Base-by-base conservation (phyloP, 352 stramenopile species). In the Phytopythium kandeliae region DNA sequence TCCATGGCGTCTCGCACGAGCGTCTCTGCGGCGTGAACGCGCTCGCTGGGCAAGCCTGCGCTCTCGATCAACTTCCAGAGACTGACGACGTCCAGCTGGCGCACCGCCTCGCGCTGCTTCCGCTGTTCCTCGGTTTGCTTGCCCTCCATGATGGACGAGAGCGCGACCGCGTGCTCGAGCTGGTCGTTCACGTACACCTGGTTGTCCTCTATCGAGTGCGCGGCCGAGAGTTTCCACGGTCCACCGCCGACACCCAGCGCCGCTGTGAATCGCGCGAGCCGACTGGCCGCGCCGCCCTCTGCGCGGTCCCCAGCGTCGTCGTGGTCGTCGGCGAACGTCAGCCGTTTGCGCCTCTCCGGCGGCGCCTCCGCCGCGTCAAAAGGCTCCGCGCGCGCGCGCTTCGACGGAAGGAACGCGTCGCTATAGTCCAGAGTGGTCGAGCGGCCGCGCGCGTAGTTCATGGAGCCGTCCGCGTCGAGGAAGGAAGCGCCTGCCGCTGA, bases 141-240 rank as follows among this genome's bases (percentile, higher is more conserved):
- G 8, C 26, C 2, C 47, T 61, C 25, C 40, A 42, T 16, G 43
- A 37, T 22, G 43, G 54, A 58, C 3, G 66, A 71, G 12, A 73
- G 40, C 26, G 59, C 65, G 21, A 62, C 65, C 11, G 80, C 68
- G 50, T 85, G 74, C 22, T 73, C 63, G 21, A 90, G 52, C 56
- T 90, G 78, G 22, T 88, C 76, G 42, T 90, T 88, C 16, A 90
- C 43, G 38, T 74, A 85, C 48, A 58, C 21, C 42, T 90, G 65
- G 35, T 67, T 85, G 21, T 68, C 54, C 25, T 47, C 54, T 21
- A 90, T 43, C 7, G 65, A 59, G 16, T 83, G 76, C 13, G 58
- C 54, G 11, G 38, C 33, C 19, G 78, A 73, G 34, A 90, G 57
- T 13, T 70, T 69, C 74, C 76, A 90, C 28, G 71, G 53, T 55